A percentile compares a stretch with the other conserved stretches of the same genome.
These are phyloP conservation scores for Penicillium sp. DNA, from an alignment of 2,329 filamentous ascomycete species.

Conservation along the genomic window DNA sequence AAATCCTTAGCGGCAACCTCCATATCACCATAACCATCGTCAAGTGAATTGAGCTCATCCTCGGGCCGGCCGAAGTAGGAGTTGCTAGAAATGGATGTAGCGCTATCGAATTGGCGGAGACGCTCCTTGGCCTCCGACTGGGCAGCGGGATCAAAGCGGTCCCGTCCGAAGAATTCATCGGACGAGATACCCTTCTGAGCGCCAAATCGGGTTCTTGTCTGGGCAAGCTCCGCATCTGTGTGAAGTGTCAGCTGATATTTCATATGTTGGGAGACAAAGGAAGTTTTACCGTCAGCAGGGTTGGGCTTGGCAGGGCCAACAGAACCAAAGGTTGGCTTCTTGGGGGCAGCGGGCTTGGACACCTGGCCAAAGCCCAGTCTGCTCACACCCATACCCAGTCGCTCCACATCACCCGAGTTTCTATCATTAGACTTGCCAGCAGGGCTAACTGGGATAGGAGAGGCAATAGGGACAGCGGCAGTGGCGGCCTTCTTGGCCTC, in stretches of 20 bases:
- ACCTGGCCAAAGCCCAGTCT: slow-evolving; percentile 85
- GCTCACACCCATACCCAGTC: slow-evolving; percentile 83
- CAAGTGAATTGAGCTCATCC: slow-evolving; percentile 63
- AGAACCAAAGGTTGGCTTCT: slow-evolving; percentile 84
- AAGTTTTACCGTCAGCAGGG: slow-evolving; percentile 59
- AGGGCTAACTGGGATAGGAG: slow-evolving; percentile 74
- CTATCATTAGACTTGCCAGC: slow-evolving; percentile 52
- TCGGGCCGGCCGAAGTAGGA: slow-evolving; percentile 96
- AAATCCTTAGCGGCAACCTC: slow-evolving; percentile 96
- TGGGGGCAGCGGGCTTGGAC: slow-evolving; percentile 60
- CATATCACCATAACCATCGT: slow-evolving; percentile 81
- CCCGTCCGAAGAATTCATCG: slow-evolving; percentile 96
- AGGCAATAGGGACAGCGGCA: slow-evolving; percentile 61
- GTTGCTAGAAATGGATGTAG: slow-evolving; percentile 88
- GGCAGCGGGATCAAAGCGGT: slow-evolving; percentile 73
- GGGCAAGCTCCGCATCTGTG: slow-evolving; percentile 71
- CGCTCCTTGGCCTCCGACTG: slow-evolving; percentile 83
- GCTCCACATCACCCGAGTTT: slow-evolving; percentile 74
- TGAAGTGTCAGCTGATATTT: slow-evolving; percentile 10
- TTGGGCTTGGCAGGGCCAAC: slow-evolving; percentile 69
- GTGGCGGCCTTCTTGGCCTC: slow-evolving; percentile 28
- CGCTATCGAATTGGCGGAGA: slow-evolving; percentile 89
- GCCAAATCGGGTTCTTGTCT: slow-evolving; percentile 85
- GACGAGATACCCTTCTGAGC: slow-evolving; percentile 93
- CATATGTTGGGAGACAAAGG: neutral